Base-by-base conservation (phyloP, 345 rosid species). In the Populus davidiana region DNA sequence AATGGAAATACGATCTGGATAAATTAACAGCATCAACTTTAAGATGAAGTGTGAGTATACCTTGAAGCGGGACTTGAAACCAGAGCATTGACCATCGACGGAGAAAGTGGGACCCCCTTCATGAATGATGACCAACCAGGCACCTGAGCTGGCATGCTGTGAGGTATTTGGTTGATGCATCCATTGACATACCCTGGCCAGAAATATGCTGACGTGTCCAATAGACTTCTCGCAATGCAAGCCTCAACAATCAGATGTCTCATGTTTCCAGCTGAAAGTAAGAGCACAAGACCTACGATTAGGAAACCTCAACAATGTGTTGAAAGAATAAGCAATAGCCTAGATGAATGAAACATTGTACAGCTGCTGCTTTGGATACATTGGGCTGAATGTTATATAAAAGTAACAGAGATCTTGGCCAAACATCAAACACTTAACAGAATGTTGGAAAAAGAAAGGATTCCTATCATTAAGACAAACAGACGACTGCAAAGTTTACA, bases 191-290 rank as follows among this genome's bases (percentile, higher is more conserved):
- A 92, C 50, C 96, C 98, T 61, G 97, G 92, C 99, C 99, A 96
- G 72, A 89, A 84, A 85, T 93, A 96, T 49, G 97, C 92, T 13
- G 99, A 88, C 56, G 94, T 89, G 83, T 96, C 98, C 87, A 96
- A 81, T 70, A 96, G 83, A 84, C 93, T 89, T 88, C 97, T 92
- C 11, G 98, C 86, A 80, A 96, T 93, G 77, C 99, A 96, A 71
- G 98, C 97, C 87, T 92, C 99, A 78, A 96, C 96, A 73, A 96
- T 89, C 77, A 96, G 90, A 88, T 96, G 99, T 33, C 91, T 87
- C 99, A 96, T 81, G 90, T 92, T 92, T 75, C 97, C 99, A 83
- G 90, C 99, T 96, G 89, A 52, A 5, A 54, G 71, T n/a, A 64
- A 69, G 38, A 71, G 54, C 76, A 88, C 29, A 65, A 49, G 67